Conservation (phyloP, 805 yeast genomes). For the Wickerhamiella vanderwaltii region DNA sequence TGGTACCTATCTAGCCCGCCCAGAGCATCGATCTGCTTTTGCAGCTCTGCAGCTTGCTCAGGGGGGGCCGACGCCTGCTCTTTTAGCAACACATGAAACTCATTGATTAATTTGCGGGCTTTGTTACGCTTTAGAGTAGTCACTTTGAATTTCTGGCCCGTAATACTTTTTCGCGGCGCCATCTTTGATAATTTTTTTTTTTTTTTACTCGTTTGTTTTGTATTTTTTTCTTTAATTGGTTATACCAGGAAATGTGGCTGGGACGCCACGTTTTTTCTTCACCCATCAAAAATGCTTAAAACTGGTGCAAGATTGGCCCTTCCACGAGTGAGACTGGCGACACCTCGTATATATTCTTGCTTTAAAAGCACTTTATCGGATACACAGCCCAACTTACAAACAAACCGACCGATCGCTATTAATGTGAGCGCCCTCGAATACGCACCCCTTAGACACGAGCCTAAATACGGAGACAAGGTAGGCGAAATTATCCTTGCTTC, state of each 20-base stretch:
- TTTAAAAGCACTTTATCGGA: slow-evolving; percentile 1
- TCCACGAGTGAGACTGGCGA: too few relatives aligned
- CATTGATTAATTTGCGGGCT: slow-evolving; percentile 59
- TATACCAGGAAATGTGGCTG: too few relatives aligned
- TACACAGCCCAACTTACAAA: slow-evolving; percentile 7
- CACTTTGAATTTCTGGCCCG: slow-evolving; percentile 26
- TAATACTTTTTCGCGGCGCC: slow-evolving; percentile 10
- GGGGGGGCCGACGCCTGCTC: slow-evolving; percentile 27
- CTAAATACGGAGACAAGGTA: slow-evolving; percentile 59
- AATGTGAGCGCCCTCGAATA: slow-evolving; percentile 71
- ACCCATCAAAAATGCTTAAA: too few relatives aligned
- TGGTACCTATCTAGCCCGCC: slow-evolving; percentile 81
- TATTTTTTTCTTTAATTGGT: too few relatives aligned
- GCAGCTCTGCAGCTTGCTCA: slow-evolving; percentile 16
- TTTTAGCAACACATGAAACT: slow-evolving; percentile 62
- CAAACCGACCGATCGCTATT: slow-evolving; percentile 54
- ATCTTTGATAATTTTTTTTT: not conserved
- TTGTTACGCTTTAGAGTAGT: slow-evolving; percentile 48
- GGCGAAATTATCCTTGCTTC: slow-evolving; percentile 61
- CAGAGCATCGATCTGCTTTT: slow-evolving; percentile 33
- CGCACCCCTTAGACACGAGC: slow-evolving; percentile 61
- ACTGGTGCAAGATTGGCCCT: too few relatives aligned
- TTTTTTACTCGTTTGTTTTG: too few relatives aligned
- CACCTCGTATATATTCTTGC: slow-evolving; percentile 25
- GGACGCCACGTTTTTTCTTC: too few relatives aligned